Base-by-base conservation (phyloP, 495 filamentous ascomycete genomes). In the Halenospora varia region DNA sequence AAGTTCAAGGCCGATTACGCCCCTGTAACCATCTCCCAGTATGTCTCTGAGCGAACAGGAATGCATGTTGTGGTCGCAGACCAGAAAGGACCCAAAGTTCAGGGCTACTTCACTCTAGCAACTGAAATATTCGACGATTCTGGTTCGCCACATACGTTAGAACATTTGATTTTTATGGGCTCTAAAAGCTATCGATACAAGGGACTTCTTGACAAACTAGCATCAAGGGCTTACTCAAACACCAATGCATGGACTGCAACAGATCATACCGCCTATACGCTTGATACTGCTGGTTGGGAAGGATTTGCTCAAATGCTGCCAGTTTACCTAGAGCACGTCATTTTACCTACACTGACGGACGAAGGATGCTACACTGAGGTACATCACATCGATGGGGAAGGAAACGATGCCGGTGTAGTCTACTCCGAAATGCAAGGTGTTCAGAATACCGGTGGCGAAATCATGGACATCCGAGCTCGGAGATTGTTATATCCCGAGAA, bases 341-440 rank as follows among this genome's bases (percentile, higher is more conserved):
- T 99, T 61, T 73, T 93, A 19, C 94, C 94, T 0, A 96, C 89
- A 2, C 73, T 99, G 57, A 96, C 91, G 9, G 95, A 99, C 70
- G 86, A 90, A 47, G 89, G 84, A 2, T 97, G 93, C 68, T 86
- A 95, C 62, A 99, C 94, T 1, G 94, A 99, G 65, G 94, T 99
- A 24, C 89, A 96, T 73, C 95, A 99, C 69, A 81, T 99, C 52
- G 89, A 99, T 69, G 91, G 90, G 35, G 79, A 85, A 55, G 94
- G 93, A 48, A 86, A 97, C 61, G 95, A 99, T 79, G 94, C 94
- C 23, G 94, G 92, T 59, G 94, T 98, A 2, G 94, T 97, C 18
- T 99, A 97, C 73, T 97, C 95, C 1, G 94, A 99, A 71, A 97
- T 99, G 94, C 94, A 99, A 69, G 95, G 84, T 10, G 83, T 94